phyloP scores from a whole-genome alignment of 139 green algal genomes.

The Tetraselmis striata region DNA sequence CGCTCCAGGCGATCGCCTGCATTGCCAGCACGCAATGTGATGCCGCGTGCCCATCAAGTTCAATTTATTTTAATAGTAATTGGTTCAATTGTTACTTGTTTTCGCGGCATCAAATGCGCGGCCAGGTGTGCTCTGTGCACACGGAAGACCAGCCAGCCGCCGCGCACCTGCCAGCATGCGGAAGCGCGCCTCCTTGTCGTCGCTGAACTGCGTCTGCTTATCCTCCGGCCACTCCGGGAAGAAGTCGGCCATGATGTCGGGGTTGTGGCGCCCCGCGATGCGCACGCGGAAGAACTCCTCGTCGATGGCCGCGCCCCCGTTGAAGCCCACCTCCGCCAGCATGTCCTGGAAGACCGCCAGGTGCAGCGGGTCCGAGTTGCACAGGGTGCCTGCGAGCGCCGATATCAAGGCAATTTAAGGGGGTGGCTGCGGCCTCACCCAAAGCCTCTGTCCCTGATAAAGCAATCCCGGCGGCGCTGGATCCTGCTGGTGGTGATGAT shows the following conservation, averaged over 20 bases:
- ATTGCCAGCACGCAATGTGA: no score
- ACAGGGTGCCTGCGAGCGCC: slow-evolving; percentile 62
- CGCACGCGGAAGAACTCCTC: slow-evolving; percentile 50
- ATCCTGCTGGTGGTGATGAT: no score
- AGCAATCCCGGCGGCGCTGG: no score
- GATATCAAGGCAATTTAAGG: no score
- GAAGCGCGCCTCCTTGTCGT: slow-evolving; percentile 64
- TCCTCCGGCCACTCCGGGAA: slow-evolving; percentile 57
- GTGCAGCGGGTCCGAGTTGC: slow-evolving; percentile 59
- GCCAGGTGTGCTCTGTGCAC: no score
- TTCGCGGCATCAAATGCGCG: no score
- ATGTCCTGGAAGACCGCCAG: slow-evolving; percentile 53
- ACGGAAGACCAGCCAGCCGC: no score
- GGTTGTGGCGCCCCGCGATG: slow-evolving; percentile 54
- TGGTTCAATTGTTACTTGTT: no score
- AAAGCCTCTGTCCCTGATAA: no score
- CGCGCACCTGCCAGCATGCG: slow-evolving; percentile 37
- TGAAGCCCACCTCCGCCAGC: slow-evolving; percentile 43
- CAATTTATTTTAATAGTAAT: no score
- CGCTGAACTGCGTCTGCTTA: slow-evolving; percentile 34
- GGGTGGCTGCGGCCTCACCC: no score
- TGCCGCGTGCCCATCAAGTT: no score
- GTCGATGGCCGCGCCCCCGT: slow-evolving; percentile 49
- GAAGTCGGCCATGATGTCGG: slow-evolving; percentile 59
- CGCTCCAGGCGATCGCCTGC: slow-evolving; percentile 17